A percentile compares a stretch with the other conserved stretches of the same genome.
These are phyloP conservation scores for Boletus reticuloceps DNA, from an alignment of 768 basidiomycete genomes.

Conservation along the genomic window DNA sequence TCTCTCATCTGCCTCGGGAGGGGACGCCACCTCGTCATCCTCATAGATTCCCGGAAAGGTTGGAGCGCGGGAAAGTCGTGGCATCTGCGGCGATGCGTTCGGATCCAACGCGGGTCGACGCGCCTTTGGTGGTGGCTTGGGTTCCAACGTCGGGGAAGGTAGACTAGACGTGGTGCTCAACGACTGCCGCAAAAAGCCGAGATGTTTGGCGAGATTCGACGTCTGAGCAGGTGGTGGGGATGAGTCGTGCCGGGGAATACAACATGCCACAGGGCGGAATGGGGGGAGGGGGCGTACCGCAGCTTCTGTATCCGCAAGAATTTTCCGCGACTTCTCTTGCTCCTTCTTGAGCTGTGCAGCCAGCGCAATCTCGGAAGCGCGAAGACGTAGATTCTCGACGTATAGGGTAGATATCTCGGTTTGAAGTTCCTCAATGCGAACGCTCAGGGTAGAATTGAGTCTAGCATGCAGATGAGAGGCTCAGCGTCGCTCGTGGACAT, in stretches of 20 bases:
- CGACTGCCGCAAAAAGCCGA: conserved; percentile 62
- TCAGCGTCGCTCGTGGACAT: conserved; percentile 7
- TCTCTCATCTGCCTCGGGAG: conserved; percentile 42
- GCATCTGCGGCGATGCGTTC: conserved; percentile 45
- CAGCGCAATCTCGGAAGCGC: conserved; percentile 77
- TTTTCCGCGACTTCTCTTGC: conserved; percentile 68
- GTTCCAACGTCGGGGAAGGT: conserved; percentile 35
- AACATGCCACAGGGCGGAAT: conserved; percentile 14
- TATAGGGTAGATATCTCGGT: conserved; percentile 79
- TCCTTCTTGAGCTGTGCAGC: conserved; percentile 76
- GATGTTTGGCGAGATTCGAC: conserved; percentile 59
- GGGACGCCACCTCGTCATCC: conserved; percentile 56
- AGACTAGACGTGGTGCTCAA: conserved; percentile 41
- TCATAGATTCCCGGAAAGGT: conserved; percentile 66
- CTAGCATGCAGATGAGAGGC: conserved; percentile 34
- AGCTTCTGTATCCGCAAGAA: conserved; percentile 71
- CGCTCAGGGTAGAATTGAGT: conserved; percentile 81
- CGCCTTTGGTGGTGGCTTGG: conserved; percentile 48
- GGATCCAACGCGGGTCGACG: conserved; percentile 45
- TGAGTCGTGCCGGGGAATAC: conserved; percentile 5
- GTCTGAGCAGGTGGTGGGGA: conserved; percentile 37
- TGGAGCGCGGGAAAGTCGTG: conserved; percentile 62
- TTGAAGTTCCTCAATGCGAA: conserved; percentile 82
- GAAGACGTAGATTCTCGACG: conserved; percentile 78
- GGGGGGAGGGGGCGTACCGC: conserved; percentile 49